Evolutionary conservation across 768 basidiomycete species (phyloP), one percentile per base, ranked within the genome.

Genomic region (Xerocomus brunneocitrinus): DNA sequence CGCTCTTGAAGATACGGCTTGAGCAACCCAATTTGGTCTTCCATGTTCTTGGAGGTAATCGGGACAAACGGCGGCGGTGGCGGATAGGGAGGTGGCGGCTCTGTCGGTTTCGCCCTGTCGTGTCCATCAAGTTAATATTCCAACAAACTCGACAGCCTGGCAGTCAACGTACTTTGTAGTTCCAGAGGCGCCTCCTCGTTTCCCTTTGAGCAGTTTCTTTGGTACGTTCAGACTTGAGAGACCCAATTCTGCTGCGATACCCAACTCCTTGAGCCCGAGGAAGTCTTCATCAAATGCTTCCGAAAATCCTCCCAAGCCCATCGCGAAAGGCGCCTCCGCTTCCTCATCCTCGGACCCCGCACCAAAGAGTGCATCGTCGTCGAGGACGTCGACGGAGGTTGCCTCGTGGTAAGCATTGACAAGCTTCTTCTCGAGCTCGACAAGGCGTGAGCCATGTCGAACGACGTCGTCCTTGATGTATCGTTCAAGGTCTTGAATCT

Each of bases 251-350:
- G 79, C 80, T 22, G 91, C 93, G 47, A 97, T 91, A 30, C 94
- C 95, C 41, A 93, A 73, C 63, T 89, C 92, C 47, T 83, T 80
- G 27, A 98, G 76, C 10, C 95, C 95, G 12, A 98, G 79, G 72
- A 95, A 95, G 68, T 98, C 95, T 61, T 94, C 93, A 31, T 93
- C 94, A 14, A 95, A 78, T 14, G 84, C 77, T 47, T 92, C 90
- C 0, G 91, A 86, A 67, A 95, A 93, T 62, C 90, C 87, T n/a
- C 66, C 66, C 58, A 69, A 24, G 49, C 93, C 93, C 87, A 84
- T 82, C 19, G 83, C 77, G 44, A 90, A 78, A 40, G 81, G 80
- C 36, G 83, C 76, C 16, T 84, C 83, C 39, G 86, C 79, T 50
- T 83, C 82, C 41, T 82, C 84, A 50, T 85, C 83, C 44, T 79